Conservation (phyloP, 2,329 filamentous ascomycete species). For the Metarhizium sp. region DNA sequence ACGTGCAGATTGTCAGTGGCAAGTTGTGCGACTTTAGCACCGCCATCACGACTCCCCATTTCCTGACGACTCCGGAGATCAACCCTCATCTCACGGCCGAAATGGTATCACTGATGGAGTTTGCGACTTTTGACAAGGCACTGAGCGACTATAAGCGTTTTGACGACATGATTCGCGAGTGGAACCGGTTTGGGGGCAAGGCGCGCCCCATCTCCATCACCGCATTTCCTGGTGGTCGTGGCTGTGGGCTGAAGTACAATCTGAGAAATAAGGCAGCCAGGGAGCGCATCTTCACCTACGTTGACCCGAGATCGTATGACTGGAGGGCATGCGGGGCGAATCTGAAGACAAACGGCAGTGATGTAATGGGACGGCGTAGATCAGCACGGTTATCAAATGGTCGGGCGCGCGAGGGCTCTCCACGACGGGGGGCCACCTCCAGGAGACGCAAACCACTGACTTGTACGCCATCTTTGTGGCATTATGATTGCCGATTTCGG, state of each 20-base stretch:
- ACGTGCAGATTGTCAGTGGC: not conserved
- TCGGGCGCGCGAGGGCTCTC: no score
- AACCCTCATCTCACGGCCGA: not conserved
- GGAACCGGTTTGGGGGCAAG: not conserved
- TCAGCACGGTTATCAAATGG: not conserved
- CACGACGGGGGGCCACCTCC: no score
- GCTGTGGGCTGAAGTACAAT: not conserved
- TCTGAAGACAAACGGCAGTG: not conserved
- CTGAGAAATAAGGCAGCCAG: not conserved
- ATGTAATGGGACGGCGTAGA: not conserved
- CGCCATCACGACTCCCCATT: not conserved
- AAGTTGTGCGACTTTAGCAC: not conserved
- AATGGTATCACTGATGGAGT: not conserved
- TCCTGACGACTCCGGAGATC: not conserved
- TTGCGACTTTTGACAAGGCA: not conserved
- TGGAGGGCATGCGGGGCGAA: not conserved
- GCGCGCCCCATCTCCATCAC: not conserved
- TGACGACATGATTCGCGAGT: not conserved
- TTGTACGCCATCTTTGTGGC: no score
- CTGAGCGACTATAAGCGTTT: not conserved
- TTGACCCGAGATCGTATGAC: not conserved
- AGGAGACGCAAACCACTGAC: no score
- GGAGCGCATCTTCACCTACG: not conserved
- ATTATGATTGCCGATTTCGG: no score
- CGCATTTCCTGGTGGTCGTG: not conserved